Percentiles rank a stretch among this genome's conserved stretches.
phyloP scores from a whole-genome alignment of 805 yeast genomes.

The Jamesozyma spencerorum region DNA sequence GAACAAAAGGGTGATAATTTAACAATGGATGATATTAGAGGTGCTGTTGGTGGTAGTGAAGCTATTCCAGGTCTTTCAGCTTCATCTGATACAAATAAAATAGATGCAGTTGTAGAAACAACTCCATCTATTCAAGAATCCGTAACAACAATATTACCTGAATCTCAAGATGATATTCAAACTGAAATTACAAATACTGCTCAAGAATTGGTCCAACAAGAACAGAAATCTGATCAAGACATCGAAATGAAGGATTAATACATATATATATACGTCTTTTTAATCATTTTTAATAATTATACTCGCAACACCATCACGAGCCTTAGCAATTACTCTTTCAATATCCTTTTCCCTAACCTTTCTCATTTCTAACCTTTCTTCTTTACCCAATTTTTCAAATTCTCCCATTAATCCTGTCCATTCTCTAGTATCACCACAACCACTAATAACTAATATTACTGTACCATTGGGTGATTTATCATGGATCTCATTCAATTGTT shows the following conservation, averaged over 20 bases:
- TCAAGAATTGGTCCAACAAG: neutral
- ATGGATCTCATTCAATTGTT: constrained; percentile 41
- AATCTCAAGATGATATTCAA: no score
- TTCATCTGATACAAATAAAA: constrained; percentile 3
- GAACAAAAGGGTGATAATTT: constrained; percentile 24
- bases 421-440: constrained; percentile 50
- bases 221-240: constrained; percentile 2
- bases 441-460: constrained; percentile 50
- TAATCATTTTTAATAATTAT: constrained; percentile 35
- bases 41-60: constrained; percentile 42
- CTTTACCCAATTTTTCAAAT: constrained; percentile 37
- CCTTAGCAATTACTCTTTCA: constrained; percentile 37
- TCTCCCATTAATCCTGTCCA: constrained; percentile 31
- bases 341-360: constrained; percentile 39
- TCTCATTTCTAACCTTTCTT: constrained; percentile 34
- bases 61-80: constrained; percentile 37
- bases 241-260: constrained; percentile 8
- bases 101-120: constrained; percentile 3
- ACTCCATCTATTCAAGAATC: no score
- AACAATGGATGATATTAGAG: constrained; percentile 42
- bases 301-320: constrained; percentile 54
- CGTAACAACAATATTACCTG: no score
- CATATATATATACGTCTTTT: no score
- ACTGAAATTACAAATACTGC: neutral
- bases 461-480: constrained; percentile 48